A percentile compares a stretch with the other conserved stretches of the same genome.
These are phyloP conservation scores for Sporothrix humicola DNA, from an alignment of 2,329 filamentous ascomycete genomes.

Conservation along the genomic window DNA sequence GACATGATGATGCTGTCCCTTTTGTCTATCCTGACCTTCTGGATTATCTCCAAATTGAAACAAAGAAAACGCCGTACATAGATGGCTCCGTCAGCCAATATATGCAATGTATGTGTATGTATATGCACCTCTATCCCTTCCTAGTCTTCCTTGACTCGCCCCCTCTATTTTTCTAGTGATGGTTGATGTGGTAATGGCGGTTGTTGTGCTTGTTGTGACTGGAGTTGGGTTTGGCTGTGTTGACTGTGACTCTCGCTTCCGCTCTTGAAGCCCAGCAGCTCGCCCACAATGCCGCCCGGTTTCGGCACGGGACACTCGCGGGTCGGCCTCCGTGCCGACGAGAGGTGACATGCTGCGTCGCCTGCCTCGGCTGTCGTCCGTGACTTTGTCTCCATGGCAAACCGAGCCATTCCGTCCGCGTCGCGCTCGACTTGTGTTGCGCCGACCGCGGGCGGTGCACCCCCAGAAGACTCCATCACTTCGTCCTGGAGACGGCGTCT, in stretches of 20 bases:
- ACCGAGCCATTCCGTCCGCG: conserved; percentile 57
- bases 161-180: conserved; percentile 3
- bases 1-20: not conserved
- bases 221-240: not conserved
- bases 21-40: not conserved
- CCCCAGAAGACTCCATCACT: not conserved
- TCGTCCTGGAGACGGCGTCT: conserved; percentile 40
- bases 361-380: not conserved
- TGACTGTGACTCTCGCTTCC: not conserved
- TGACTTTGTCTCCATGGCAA: conserved; percentile 46
- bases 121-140: not conserved
- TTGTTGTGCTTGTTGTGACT: not conserved
- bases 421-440: conserved; percentile 48
- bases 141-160: not conserved
- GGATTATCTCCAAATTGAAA: not conserved
- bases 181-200: conserved; percentile 11
- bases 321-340: conserved; percentile 48
- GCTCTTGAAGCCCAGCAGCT: conserved; percentile 66
- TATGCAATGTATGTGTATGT: conserved; percentile 21
- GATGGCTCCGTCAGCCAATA: not conserved
- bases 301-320: conserved; percentile 93
- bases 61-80: conserved; percentile 26
- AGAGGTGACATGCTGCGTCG: not conserved
- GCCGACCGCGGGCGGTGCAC: conserved; percentile 10
- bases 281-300: conserved; percentile 67